phyloP scores from a whole-genome alignment of 192 early-diverging fungal genomes.

The Dispira simplex region DNA sequence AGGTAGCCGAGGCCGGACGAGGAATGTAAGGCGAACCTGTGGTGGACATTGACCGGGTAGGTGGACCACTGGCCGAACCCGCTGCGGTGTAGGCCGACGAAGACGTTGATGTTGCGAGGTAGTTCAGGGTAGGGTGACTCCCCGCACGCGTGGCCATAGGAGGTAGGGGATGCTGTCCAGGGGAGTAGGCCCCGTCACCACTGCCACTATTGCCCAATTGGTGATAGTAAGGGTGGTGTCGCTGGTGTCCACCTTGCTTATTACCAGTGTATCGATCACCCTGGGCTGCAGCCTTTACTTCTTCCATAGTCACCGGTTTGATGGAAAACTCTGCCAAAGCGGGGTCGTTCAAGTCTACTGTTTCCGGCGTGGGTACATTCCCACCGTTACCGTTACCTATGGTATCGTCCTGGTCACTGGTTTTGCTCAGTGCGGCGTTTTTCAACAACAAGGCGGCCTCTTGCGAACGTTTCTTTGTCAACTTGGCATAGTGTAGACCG shows the following conservation, averaged over 20 bases:
- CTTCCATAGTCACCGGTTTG: conserved; percentile 8
- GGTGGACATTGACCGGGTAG: neutral
- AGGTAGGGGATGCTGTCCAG: neutral
- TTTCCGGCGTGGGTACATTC: neutral
- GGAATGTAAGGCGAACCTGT: neutral
- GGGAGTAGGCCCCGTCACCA: neutral
- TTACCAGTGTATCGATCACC: neutral
- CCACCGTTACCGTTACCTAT: neutral
- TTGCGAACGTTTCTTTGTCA: conserved; percentile 29
- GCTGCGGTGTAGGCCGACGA: neutral
- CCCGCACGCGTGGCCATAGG: neutral
- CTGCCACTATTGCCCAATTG: neutral
- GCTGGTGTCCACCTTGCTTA: too few relatives aligned
- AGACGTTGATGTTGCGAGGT: neutral
- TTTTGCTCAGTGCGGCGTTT: neutral
- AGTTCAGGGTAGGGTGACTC: neutral
- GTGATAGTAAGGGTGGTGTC: neutral
- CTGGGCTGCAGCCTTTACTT: conserved; percentile 10
- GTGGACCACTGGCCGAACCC: neutral
- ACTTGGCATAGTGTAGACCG: conserved; percentile 50
- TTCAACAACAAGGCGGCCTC: conserved; percentile 15
- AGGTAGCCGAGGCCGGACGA: neutral
- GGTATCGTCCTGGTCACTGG: neutral
- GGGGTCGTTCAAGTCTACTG: too few relatives aligned
- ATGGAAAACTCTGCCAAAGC: neutral